Percentiles rank a stretch among this genome's conserved stretches.
phyloP scores from a whole-genome alignment of 2,329 filamentous ascomycete genomes.

The Alternaria ethzedia region DNA sequence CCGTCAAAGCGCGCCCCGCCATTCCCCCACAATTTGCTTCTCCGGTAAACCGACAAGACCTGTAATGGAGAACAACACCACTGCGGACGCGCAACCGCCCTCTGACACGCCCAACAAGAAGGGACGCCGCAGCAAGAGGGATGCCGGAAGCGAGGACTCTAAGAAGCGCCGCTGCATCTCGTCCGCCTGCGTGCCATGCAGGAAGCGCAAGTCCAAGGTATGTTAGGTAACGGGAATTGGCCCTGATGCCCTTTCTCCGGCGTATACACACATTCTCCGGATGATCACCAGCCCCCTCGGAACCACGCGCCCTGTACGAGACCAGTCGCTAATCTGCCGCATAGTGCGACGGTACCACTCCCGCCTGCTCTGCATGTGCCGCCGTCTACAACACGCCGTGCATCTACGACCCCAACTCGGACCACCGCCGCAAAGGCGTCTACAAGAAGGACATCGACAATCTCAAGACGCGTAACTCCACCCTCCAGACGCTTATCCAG shows the following conservation, averaged over 20 bases:
- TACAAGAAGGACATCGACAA: slow-evolving; percentile 93
- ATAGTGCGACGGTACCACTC: slow-evolving; percentile 73
- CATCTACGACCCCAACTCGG: slow-evolving; percentile 93
- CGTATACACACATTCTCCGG: slow-evolving; percentile 11
- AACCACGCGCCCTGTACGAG: slow-evolving; percentile 1
- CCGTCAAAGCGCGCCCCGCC: slow-evolving; percentile 28
- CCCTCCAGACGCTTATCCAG: slow-evolving; percentile 89
- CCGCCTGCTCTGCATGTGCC: slow-evolving; percentile 75
- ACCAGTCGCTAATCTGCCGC: slow-evolving; percentile 16
- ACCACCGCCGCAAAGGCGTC: slow-evolving; percentile 94
- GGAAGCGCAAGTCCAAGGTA: slow-evolving; percentile 51
- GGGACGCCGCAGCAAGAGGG: slow-evolving; percentile 43
- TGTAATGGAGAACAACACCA: slow-evolving; percentile 22
- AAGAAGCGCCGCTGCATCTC: slow-evolving; percentile 54
- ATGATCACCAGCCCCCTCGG: slow-evolving; percentile 2
- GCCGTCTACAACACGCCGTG: slow-evolving; percentile 92
- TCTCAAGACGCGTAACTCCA: slow-evolving; percentile 84
- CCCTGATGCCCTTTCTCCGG: slow-evolving; percentile 18
- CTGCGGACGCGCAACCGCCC: slow-evolving; percentile 8
- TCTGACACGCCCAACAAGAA: slow-evolving; percentile 36
- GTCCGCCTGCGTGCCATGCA: slow-evolving; percentile 49
- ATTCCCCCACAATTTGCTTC: slow-evolving; percentile 22
- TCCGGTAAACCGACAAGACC: slow-evolving; percentile 12
- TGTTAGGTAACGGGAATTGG: slow-evolving; percentile 20
- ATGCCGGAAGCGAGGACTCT: slow-evolving; percentile 47